Percentiles rank a stretch among this genome's conserved stretches.
These are phyloP conservation scores for Bondarzewia mesenterica DNA, from an alignment of 1,284 basidiomycete genomes.

Conservation along the genomic window DNA sequence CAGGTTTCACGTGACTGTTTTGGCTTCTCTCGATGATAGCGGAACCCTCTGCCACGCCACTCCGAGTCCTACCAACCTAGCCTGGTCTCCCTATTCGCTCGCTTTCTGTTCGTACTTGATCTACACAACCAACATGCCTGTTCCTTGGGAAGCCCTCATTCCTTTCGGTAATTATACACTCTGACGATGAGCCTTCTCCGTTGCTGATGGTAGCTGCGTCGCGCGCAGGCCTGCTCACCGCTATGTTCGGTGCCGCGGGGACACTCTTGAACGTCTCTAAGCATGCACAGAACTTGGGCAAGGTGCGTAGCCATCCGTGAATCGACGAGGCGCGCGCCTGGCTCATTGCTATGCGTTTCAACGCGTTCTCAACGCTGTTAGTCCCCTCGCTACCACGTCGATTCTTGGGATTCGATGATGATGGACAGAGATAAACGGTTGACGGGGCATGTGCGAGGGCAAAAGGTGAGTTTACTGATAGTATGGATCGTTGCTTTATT, in stretches of 20 bases:
- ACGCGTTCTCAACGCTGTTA: too few species aligned
- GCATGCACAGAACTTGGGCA: slow-evolving; percentile 79
- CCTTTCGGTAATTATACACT: slow-evolving; percentile 64
- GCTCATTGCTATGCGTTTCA: too few species aligned
- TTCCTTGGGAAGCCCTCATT: slow-evolving; percentile 92
- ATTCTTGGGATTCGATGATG: slow-evolving; percentile 93
- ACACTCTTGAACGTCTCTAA: slow-evolving; percentile 77
- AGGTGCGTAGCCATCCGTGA: slow-evolving; percentile 44
- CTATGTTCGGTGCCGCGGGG: slow-evolving; percentile 84
- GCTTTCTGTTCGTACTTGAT: neutral
- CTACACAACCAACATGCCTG: slow-evolving; percentile 63
- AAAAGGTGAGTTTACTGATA: slow-evolving; percentile 61
- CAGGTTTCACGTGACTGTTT: too few species aligned
- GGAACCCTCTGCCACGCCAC: too few species aligned
- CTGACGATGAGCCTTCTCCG: neutral
- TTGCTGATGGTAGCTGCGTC: slow-evolving; percentile 1
- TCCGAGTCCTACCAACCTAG: too few species aligned
- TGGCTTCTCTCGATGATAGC: too few species aligned
- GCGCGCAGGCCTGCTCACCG: slow-evolving; percentile 67
- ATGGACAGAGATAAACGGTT: slow-evolving; percentile 83
- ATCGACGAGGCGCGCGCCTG: too few species aligned
- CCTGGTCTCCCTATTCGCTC: too few species aligned
- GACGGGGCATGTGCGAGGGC: slow-evolving; percentile 83
- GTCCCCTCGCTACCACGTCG: slow-evolving; percentile 79
- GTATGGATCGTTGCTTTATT: too few species aligned